Evolutionary conservation across 2,329 filamentous ascomycete species (phyloP), one percentile per base, ranked within the genome.

Genomic region (Macrophomina phaseolina): DNA sequence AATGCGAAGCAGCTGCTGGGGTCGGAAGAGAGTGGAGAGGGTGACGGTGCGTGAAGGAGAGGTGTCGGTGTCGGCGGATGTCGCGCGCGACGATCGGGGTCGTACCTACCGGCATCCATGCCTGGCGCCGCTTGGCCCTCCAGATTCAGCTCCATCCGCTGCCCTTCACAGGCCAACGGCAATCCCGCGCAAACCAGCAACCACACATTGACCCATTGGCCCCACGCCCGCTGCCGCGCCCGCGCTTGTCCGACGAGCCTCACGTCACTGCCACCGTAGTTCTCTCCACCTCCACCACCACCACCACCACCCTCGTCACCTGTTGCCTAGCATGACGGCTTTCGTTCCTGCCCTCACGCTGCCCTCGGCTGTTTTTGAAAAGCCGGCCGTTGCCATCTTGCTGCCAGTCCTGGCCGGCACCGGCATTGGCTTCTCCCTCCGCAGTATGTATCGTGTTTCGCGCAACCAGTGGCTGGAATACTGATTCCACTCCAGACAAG

Each of bases 301-400:
- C 18, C 55, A 58, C 53, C 42, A 23, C 52, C 12, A 23, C 34
- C 23, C 23, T 23, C 23, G 34, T 32, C 30, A 12, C 18, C 28
- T n/a, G 11, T 38, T 14, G 42, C 42, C 42, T 78, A 84, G 69
- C 52, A 96, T 95, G 92, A 94, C 91, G 11, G 89, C 91, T 69
- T 90, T 91, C 78, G 87, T 95, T 68, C 89, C 91, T n/a, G 89
- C 87, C 46, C 80, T 96, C 70, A 93, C 91, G 28, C 84, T 97
- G 18, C 92, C 93, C 2, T 81, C 85, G 55, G 82, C 86, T 70
- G 80, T 94, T 70, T 94, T 96, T 78, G 84, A 88, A 73, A 89
- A 87, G 75, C 88, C 91, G 4, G 89, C 91, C 7, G 84, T 87
- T 34, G 91, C 92, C 18, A 87, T 95, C 69, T 85, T 96, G 46